Base-by-base conservation (phyloP, 768 basidiomycete species). In the Sporobolomyces pararoseus region DNA sequence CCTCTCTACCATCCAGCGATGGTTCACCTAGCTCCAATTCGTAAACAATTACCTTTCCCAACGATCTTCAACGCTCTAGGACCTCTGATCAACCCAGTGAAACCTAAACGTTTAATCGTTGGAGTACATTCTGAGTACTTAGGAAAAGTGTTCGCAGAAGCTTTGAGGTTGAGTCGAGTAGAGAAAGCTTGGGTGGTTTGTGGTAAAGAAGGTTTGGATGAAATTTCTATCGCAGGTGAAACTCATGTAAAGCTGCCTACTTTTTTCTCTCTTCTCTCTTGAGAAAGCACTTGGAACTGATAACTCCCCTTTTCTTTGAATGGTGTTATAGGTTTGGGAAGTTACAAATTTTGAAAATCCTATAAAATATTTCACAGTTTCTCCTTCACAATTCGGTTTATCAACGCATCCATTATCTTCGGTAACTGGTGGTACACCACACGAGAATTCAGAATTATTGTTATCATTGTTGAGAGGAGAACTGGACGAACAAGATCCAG, bases 51-150 rank as follows among this genome's bases (percentile, higher is more conserved):
- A 62, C 91, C 92, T 53, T 97, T 95, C 82, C 88, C 93, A 53
- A 97, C 95, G 13, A 87, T 99, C 82, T 97, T 96, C 85, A 98
- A 99, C 80, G 82, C 93, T 67, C 83, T 97, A 37, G 94, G 96
- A 0, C 96, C 95, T 0, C 84, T 98, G 46, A 88, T 95, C 80
- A 97, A 95, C 80, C 96, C 95, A 3, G 88, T 90, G 0, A 81
- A 83, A 13, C 95, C 96, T 3, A 84, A 83, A 5, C 88, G 91
- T 4, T 93, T 97, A 89, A 85, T 98, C 6, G 83, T 98, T 44
- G 95, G 95, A 51, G 88, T 99, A 39, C 89, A 92, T 13, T 88
- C 87, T 68, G 86, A 82, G 55, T 86, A 87, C 75, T 85, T 99
- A 29, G 95, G 94, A 0, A 79, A 81, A 9, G 86, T 89, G 0